Base-by-base conservation (phyloP, 257 asterid genomes). In the Nyctanthes arbortristis region DNA sequence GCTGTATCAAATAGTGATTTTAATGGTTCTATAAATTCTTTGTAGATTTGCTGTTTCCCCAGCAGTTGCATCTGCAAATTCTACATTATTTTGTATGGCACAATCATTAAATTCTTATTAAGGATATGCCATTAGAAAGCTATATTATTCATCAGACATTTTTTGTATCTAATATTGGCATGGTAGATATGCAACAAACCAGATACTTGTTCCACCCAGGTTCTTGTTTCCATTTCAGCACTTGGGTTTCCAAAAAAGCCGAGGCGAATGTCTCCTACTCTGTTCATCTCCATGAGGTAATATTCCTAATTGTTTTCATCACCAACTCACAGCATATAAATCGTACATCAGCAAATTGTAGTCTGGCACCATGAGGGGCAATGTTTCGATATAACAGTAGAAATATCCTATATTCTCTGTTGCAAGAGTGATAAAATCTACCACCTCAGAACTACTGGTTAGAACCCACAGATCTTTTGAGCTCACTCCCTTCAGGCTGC, bases 381-480 rank as follows among this genome's bases (percentile, higher is more conserved):
- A 61, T 57, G 75, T 85, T 20, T 87, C 84, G 29, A 84, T 69
- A 63, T 89, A 85, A 24, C 77, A 79, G 62, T 75, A 81, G 78
- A 89, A 87, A 12, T 78, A 74, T 35, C 78, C 71, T 32, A 89
- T 75, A 49, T 83, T 81, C 29, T 89, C 85, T 43, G 82, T 78
- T 22, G 84, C 89, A 31, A 89, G 79, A 36, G 84, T 76, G 40
- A 65, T 56, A 16, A 75, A 64, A 28, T 88, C 91, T 10, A 80
- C 85, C 62, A 78, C 85, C 18, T 88, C 91, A 22, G 67, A 74
- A 33, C 73, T 52, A 45, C 82, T 68, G 0, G 82, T 83, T 55
- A 88, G 80, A 65, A 85, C 79, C 89, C 95, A 88, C 35, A 88
- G 68, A 70, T 83, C 91, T 27, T 75, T 73, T 0, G 88, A 79